Base-by-base conservation (phyloP, 495 filamentous ascomycete species). In the Pyronema omphalodes region DNA sequence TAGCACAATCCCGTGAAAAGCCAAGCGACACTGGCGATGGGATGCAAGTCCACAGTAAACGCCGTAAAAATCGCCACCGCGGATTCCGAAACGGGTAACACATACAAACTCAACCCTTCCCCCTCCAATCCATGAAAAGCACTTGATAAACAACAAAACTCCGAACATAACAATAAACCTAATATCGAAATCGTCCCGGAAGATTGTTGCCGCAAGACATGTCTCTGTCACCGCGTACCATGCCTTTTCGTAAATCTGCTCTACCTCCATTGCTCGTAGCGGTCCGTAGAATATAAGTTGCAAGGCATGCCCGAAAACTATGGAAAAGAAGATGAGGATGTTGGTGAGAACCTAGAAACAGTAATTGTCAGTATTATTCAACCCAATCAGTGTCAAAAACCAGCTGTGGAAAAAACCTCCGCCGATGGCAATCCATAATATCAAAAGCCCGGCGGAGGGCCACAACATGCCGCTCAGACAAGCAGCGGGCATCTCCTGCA, bases 141-240 rank as follows among this genome's bases (percentile, higher is more conserved):
- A 87, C 68, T 94, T 95, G 43, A 86, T 87, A 29, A 83, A 84
- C 44, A 96, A 73, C n/a, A 96, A 74, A 37, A 79, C 79, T 12
- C 91, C 83, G 63, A 96, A 95, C 89, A 96, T 96, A 58, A 91
- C 77, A 49, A 96, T 68, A 62, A 96, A 94, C 78, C 86, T 93
- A 29, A 78, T 82, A 44, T 93, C 93, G 35, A 96, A 76, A 65
- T 94, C 86, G 52, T 94, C 91, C 17, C 91, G 76, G 66, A 98
- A 98, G 58, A 94, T 94, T n/a, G 89, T 94, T 89, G 96, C 95
- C 12, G 93, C 91, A 40, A 98, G 75, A 67, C 85, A 88, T 58
- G 91, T 96, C 67, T 98, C 91, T 18, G 88, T 94, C 40, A 98
- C 80, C 48, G 89, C 88, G 64, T 93, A 94, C 91, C 91, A 98